Evolutionary conservation across 148 eudicot genomes (phyloP).

Genomic region (Rhododendron ovatum): DNA sequence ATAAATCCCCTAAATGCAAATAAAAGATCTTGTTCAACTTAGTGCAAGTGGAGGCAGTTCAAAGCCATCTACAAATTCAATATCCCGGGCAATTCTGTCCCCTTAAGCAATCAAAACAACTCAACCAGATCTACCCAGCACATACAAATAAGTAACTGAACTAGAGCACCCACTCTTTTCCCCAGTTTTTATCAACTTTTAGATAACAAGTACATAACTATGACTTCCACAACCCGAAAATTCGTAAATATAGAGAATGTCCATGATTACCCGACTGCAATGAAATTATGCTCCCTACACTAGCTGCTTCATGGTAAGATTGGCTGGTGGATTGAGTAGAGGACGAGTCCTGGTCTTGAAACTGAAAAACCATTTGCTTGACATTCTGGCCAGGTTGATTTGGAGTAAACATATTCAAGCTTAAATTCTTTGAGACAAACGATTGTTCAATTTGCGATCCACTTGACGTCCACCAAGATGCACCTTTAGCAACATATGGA

Average conservation of each 20-base stretch:
- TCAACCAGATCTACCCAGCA: neutral
- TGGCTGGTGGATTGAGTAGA: slow-evolving; percentile 67
- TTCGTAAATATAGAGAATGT: neutral
- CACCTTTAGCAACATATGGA: slow-evolving; percentile 12
- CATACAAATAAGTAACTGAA: neutral
- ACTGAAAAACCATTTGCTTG: slow-evolving; percentile 39
- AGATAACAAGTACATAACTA: neutral
- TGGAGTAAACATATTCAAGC: slow-evolving; percentile 40
- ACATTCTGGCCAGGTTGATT: slow-evolving; percentile 24
- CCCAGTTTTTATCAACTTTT: neutral
- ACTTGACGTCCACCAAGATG: slow-evolving; percentile 29
- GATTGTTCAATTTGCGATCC: slow-evolving; percentile 32
- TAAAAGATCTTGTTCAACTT: neutral
- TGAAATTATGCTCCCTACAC: slow-evolving; percentile 25
- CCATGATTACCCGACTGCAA: slow-evolving; percentile 29
- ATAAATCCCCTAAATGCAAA: too few relatives aligned
- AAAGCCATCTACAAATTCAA: neutral
- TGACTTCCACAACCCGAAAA: neutral
- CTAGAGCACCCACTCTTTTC: neutral
- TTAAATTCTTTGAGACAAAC: slow-evolving; percentile 25
- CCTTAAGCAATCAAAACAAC: neutral
- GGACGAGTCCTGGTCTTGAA: slow-evolving; percentile 70
- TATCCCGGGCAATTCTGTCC: neutral
- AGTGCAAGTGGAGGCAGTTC: neutral
- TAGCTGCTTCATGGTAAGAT: slow-evolving; percentile 39